phyloP scores from a whole-genome alignment of 169 alveolate species.

The Theileria equi region DNA sequence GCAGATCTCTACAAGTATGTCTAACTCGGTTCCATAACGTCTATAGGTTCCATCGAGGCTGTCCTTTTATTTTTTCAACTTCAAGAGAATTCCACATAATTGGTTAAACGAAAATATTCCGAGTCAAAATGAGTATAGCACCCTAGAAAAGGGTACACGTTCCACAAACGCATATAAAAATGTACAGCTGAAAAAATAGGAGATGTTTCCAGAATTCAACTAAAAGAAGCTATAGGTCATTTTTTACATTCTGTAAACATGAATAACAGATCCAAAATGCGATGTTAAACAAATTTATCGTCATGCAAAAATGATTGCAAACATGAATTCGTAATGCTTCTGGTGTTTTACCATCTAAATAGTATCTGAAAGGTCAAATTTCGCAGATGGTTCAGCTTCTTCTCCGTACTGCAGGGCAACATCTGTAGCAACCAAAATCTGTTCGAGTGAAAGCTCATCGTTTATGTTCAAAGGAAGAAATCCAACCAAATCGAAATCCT shows the following conservation, averaged over 20 bases:
- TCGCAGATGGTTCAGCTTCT: conserved; percentile 76
- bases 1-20: conserved; percentile 26
- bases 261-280: conserved; percentile 8
- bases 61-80: conserved; percentile 7
- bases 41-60: conserved; percentile 6
- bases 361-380: conserved; percentile 66
- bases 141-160: no score
- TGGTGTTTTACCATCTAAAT: no score
- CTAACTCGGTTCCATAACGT: background rate
- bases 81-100: background rate
- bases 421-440: conserved; percentile 69
- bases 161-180: no score
- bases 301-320: background rate
- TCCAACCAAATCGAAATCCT: conserved; percentile 72
- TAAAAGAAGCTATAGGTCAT: conserved; percentile 17
- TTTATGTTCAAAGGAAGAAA: conserved; percentile 74
- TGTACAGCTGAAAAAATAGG: no score
- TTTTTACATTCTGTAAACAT: background rate
- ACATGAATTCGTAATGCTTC: background rate
- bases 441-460: conserved; percentile 73
- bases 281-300: conserved; percentile 6
- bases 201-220: background rate
- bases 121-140: background rate
- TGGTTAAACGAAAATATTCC: conserved; percentile 7
- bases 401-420: conserved; percentile 75